Percentiles rank a stretch among this genome's conserved stretches.
Evolutionary conservation across 2,329 filamentous ascomycete genomes (phyloP).

Genomic region (Colletotrichum neosansevieriae): DNA sequence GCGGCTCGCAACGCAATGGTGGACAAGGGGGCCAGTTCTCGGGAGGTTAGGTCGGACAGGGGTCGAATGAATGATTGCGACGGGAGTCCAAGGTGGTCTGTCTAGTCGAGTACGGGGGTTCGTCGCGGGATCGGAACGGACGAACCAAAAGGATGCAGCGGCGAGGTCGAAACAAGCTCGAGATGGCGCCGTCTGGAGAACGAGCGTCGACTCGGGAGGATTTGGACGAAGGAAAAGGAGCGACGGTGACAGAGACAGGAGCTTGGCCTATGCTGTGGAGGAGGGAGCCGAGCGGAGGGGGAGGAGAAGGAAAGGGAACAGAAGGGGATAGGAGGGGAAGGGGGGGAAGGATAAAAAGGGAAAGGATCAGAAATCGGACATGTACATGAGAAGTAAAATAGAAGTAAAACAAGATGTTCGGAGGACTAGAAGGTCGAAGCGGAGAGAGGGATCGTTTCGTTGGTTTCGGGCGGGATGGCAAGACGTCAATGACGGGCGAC

Average conservation of each 20-base stretch:
- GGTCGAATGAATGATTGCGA: neutral
- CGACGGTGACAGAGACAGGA: neutral
- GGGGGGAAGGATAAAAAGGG: neutral
- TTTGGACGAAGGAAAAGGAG: neutral
- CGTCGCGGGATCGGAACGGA: neutral
- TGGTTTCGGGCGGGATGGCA: too few relatives aligned
- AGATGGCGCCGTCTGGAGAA: neutral
- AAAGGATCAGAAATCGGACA: neutral
- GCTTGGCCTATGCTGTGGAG: neutral
- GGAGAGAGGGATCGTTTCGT: neutral
- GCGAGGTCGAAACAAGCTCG: neutral
- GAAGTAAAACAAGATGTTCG: neutral
- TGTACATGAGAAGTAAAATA: neutral
- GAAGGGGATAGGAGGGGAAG: neutral
- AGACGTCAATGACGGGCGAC: too few relatives aligned
- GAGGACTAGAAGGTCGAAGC: neutral
- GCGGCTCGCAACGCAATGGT: conserved; percentile 10
- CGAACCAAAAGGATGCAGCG: too few relatives aligned
- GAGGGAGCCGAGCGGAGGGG: neutral
- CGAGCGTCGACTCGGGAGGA: neutral
- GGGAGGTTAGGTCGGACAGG: neutral
- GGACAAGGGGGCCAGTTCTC: neutral
- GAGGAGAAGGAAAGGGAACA: neutral
- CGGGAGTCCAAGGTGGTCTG: neutral
- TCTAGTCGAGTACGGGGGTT: neutral